phyloP scores from a whole-genome alignment of 2,329 filamentous ascomycete species.

The Corinectria fuckeliana region DNA sequence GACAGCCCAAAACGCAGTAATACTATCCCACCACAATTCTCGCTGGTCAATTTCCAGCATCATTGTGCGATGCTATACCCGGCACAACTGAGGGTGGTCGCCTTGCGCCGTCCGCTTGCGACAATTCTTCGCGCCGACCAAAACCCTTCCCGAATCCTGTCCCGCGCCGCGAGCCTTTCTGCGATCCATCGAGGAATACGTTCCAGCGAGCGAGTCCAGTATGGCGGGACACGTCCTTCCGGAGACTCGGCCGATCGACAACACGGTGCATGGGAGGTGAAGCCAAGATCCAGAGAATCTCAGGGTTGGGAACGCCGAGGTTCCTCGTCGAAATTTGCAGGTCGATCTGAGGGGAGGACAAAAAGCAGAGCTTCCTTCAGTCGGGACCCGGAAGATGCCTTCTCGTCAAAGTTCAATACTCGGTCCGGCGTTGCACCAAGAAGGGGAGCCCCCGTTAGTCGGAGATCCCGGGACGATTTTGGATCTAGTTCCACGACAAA shows the following conservation, averaged over 20 bases:
- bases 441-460: neutral
- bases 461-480: constrained; percentile 24
- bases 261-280: constrained; percentile 1
- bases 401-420: constrained; percentile 31
- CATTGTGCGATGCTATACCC: constrained; percentile 40
- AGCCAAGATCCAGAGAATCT: neutral
- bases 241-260: constrained; percentile 1
- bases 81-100: constrained; percentile 28
- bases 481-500: constrained; percentile 34
- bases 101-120: constrained; percentile 30
- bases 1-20: constrained; percentile 3
- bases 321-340: neutral
- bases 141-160: constrained; percentile 24
- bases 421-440: neutral
- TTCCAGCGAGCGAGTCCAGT: constrained; percentile 48
- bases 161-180: constrained; percentile 56
- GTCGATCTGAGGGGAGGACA: neutral
- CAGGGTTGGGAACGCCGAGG: constrained; percentile 17
- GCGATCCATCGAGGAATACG: constrained; percentile 74
- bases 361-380: neutral
- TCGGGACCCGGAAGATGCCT: constrained; percentile 25
- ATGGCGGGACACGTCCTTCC: constrained; percentile 29
- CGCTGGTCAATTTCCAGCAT: constrained; percentile 5
- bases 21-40: constrained; percentile 4
- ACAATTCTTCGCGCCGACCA: constrained; percentile 4